Percentiles rank a stretch among this genome's conserved stretches.
Evolutionary conservation across 139 green algal species (phyloP).

Genomic region (Astrephomene gubernaculifera): DNA sequence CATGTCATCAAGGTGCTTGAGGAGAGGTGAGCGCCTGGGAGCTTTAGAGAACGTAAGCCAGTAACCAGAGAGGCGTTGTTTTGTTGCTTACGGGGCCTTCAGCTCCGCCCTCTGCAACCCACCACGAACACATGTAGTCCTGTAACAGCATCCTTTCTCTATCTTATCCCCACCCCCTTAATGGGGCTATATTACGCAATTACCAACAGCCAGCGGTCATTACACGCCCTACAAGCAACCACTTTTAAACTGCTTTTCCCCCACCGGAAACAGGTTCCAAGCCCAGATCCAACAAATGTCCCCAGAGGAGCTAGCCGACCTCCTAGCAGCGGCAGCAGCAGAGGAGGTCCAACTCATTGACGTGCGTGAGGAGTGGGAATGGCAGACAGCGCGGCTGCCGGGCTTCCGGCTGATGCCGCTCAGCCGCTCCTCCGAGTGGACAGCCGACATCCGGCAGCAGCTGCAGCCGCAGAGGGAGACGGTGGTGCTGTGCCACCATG

Average conservation of each 20-base stretch:
- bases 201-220: too few species aligned
- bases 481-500: constrained; percentile 90
- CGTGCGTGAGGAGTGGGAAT: constrained; percentile 55
- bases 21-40: constrained; percentile 16
- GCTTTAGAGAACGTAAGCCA: too few species aligned
- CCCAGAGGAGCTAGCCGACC: background rate
- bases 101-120: too few species aligned
- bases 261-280: constrained; percentile 41
- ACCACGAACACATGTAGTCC: too few species aligned
- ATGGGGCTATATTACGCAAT: too few species aligned
- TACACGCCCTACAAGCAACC: too few species aligned
- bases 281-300: constrained; percentile 19
- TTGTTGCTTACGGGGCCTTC: too few species aligned
- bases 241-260: too few species aligned
- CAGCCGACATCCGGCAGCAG: constrained; percentile 30
- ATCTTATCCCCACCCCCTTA: too few species aligned
- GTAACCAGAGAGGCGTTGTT: too few species aligned
- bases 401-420: constrained; percentile 51
- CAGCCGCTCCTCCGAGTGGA: constrained; percentile 37
- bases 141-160: too few species aligned
- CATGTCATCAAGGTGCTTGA: constrained; percentile 44
- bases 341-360: constrained; percentile 53
- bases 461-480: constrained; percentile 77
- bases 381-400: constrained; percentile 7
- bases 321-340: constrained; percentile 10